Evolutionary conservation across 2,329 filamentous ascomycete genomes (phyloP), one percentile per base, ranked within the genome.

Genomic region (Pseudogymnoascus sp.): DNA sequence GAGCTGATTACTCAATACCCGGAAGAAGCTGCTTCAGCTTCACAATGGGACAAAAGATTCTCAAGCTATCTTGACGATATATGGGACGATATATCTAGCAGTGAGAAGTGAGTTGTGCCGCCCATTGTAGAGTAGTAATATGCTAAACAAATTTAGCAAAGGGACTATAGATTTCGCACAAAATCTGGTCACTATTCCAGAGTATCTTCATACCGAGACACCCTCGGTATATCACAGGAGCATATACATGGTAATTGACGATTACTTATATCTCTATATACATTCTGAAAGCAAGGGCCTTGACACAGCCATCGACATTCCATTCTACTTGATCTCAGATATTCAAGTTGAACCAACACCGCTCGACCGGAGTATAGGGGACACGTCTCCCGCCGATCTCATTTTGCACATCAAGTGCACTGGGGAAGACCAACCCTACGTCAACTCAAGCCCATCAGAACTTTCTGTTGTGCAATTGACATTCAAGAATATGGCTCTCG

Each of bases 41-140:
- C 57, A 37, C 57, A 58, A 39, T 58, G 57, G 57, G 57, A 58
- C 12, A 58, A 58, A 38, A 58, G 6, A 14, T 58, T 58, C 37
- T 39, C 32, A 18, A 39, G 25, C 14, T 58, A 58, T 25, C 20
- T 58, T 58, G 57, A 58, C 38, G 14, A 25, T 11, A 38, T 58
- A 32, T 58, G 57, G 57, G 34, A n/a, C n/a, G 38, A 12, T 14
- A 38, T 39, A 58, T 4, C 12, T 16, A 16, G 11, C 7, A 25
- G n/a, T 7, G 47, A 32, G 47, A 54, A 58, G 57, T 38, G 57
- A 37, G 32, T 58, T 58, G 32, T 58, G 12, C 3, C 5, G 16
- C 20, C 18, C 14, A 58, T 14, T 9, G 5, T 34, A 8, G 32
- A 58, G 57, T 11, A 34, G 16, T 38, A 58, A 39, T 14, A 25